Base-by-base conservation (phyloP, 2,329 filamentous ascomycete genomes). In the Tolypocladium nubicola region DNA sequence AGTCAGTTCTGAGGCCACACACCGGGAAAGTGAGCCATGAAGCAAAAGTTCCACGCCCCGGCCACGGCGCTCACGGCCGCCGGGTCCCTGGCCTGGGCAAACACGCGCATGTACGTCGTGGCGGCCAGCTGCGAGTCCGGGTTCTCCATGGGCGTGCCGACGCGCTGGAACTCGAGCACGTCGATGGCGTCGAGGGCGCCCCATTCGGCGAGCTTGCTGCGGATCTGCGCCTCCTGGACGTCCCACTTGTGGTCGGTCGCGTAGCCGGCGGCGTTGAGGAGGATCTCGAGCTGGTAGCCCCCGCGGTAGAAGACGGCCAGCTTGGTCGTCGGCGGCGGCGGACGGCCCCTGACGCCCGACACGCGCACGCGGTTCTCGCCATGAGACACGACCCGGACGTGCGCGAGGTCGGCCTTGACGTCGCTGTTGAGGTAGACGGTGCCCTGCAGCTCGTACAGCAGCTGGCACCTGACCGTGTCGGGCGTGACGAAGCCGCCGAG, bases 321-420 rank as follows among this genome's bases (percentile, higher is more conserved):
- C 61, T 81, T 81, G 1, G 78, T 81, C 0, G 78, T 80, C 1
- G 76, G 70, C 0, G 78, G 78, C 2, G 78, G 78, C 0, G 75
- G 71, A 1, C 62, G 59, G 1, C 77, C 78, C 23, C 61, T 71
- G 23, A 75, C 67, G 0, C 76, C 75, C 0, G 68, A 71, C 0
- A 80, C 68, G 13, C 61, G 65, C 1, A 79, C 74, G 1, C 75
- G 70, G 50, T 71, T 63, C 6, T 55, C 63, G 1, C 69, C 71
- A 1, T 66, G 68, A 21, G 75, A 63, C 16, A 71, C 63, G 9
- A 79, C 62, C 0, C 47, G 45, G 5, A 79, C 64, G 14, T 72
- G 59, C 0, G 62, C 62, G 1, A 77, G 59, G 49, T 75, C 64
- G 1, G 76, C 78, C 26, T 71, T 73, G 11, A 79, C 76, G 58